A percentile compares a stretch with the other conserved stretches of the same genome.
phyloP scores from a whole-genome alignment of 2,329 filamentous ascomycete species.

The Amauroascus verrucosus region DNA sequence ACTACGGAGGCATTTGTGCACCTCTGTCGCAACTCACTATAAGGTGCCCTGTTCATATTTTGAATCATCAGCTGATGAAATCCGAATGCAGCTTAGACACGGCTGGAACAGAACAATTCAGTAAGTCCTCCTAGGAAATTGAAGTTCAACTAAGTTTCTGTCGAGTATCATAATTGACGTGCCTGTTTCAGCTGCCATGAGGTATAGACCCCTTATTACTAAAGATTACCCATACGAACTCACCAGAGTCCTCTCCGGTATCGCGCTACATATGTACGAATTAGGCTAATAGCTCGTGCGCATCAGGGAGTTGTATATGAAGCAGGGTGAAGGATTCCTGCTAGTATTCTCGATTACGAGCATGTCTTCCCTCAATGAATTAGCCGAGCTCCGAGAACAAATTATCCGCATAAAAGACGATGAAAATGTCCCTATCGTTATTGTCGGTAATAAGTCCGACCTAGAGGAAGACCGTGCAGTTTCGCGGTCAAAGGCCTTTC shows the following conservation, averaged over 20 bases:
- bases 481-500: conserved; percentile 66
- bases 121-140: conserved; percentile 44
- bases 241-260: too few species aligned
- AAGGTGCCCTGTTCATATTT: not conserved
- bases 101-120: conserved; percentile 85
- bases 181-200: conserved; percentile 44
- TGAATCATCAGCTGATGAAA: conserved; percentile 8
- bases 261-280: not conserved
- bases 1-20: not conserved
- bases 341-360: conserved; percentile 89
- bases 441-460: conserved; percentile 87
- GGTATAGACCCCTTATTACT: conserved; percentile 32
- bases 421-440: conserved; percentile 73
- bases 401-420: conserved; percentile 88
- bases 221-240: not conserved
- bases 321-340: conserved; percentile 81
- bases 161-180: conserved; percentile 15
- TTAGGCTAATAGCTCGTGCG: not conserved
- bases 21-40: not conserved
- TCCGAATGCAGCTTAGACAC: conserved; percentile 59
- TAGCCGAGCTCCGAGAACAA: conserved; percentile 72
- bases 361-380: conserved; percentile 68
- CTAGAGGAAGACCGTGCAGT: conserved; percentile 76
- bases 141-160: not conserved
- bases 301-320: conserved; percentile 74